Conservation (phyloP, 192 early-diverging fungal genomes). For the Helicostylum pulchrum region DNA sequence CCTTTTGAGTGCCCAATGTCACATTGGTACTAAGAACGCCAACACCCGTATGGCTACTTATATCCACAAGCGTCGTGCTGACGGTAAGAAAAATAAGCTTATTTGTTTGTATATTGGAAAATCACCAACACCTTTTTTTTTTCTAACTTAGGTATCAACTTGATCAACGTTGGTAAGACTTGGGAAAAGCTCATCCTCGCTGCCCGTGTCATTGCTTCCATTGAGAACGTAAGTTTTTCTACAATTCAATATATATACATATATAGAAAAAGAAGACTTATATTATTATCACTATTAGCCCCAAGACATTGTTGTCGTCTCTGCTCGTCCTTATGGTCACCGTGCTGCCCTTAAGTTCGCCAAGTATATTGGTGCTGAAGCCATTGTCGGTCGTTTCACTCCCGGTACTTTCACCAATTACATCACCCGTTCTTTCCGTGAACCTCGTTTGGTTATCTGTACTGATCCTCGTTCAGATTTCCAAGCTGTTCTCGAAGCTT, state of each 20-base stretch:
- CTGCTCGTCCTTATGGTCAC: constrained; percentile 96
- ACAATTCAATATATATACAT: neutral
- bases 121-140: neutral
- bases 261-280: too few species aligned
- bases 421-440: constrained; percentile 99
- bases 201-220: constrained; percentile 95
- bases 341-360: constrained; percentile 99
- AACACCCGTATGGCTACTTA: constrained; percentile 93
- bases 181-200: constrained; percentile 99
- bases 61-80: constrained; percentile 93
- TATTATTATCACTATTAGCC: constrained; percentile 46
- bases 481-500: constrained; percentile 98
- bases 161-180: constrained; percentile 99
- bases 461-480: constrained; percentile 98
- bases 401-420: constrained; percentile 99
- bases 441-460: constrained; percentile 96
- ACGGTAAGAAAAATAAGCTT: constrained; percentile 57
- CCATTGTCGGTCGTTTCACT: constrained; percentile 99
- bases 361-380: constrained; percentile 96
- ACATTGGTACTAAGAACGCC: constrained; percentile 98
- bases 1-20: constrained; percentile 92
- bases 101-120: neutral
- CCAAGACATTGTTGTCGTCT: constrained; percentile 95
- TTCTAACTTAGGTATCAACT: constrained; percentile 77
- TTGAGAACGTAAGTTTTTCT: constrained; percentile 73